These are phyloP conservation scores for Truncatella angustata DNA, from an alignment of 2,329 filamentous ascomycete species.

Conservation along the genomic window DNA sequence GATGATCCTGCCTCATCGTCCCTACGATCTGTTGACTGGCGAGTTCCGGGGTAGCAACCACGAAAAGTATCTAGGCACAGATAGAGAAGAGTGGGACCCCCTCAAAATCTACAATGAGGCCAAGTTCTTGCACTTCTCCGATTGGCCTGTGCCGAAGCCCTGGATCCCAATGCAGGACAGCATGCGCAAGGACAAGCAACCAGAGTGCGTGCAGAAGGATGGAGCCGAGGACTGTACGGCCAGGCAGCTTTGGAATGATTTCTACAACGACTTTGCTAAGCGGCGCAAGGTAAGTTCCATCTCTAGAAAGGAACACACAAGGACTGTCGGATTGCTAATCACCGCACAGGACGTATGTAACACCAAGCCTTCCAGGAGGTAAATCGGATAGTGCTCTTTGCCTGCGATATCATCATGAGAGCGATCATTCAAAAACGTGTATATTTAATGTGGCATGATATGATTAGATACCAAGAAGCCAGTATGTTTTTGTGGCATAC, in stretches of 20 bases:
- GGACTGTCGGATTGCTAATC: neutral
- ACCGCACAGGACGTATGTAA: slow-evolving; percentile 7
- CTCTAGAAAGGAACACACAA: no score
- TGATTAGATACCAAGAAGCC: neutral
- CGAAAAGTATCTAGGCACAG: slow-evolving; percentile 36
- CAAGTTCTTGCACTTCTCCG: slow-evolving; percentile 69
- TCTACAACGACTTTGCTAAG: slow-evolving; percentile 32
- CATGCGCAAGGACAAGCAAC: slow-evolving; percentile 26
- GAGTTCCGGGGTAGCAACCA: slow-evolving; percentile 58
- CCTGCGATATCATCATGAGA: neutral
- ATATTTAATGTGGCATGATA: neutral
- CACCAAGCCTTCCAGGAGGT: neutral
- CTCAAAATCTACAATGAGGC: slow-evolving; percentile 52
- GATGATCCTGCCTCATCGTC: slow-evolving; percentile 62
- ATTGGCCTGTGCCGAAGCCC: slow-evolving; percentile 67
- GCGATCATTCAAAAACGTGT: neutral
- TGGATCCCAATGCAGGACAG: slow-evolving; percentile 34
- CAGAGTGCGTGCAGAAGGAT: slow-evolving; percentile 27
- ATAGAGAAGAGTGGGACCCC: slow-evolving; percentile 56
- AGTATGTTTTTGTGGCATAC: neutral
- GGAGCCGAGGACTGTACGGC: slow-evolving; percentile 30
- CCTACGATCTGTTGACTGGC: slow-evolving; percentile 59
- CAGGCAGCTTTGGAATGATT: slow-evolving; percentile 30
- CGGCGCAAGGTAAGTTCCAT: slow-evolving; percentile 24
- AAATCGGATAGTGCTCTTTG: neutral